These are phyloP conservation scores for Solidago caesia DNA, from an alignment of 129 eudicot species.

Conservation along the genomic window DNA sequence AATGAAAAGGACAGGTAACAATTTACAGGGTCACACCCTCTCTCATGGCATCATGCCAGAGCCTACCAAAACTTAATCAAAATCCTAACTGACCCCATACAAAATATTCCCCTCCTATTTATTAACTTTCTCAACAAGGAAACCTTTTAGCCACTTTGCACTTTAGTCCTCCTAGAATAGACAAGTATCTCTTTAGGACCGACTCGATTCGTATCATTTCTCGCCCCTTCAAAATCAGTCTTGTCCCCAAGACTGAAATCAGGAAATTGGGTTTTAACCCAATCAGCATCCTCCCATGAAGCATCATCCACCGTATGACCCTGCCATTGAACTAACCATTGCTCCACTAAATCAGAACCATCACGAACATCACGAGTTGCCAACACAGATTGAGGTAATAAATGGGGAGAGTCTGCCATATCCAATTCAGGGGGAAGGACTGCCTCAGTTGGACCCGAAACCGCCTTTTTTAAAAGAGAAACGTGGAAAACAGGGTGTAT, in stretches of 20 bases:
- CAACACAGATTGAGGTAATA: not conserved
- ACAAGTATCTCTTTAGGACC: too few species aligned
- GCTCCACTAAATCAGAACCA: not conserved
- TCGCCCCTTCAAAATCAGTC: not conserved
- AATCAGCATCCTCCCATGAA: not conserved
- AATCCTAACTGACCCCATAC: too few species aligned
- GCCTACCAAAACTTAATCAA: too few species aligned
- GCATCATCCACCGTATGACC: not conserved
- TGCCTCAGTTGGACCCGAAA: not conserved
- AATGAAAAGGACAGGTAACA: too few species aligned
- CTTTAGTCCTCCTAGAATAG: too few species aligned
- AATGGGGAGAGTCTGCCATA: too few species aligned
- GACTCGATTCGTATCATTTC: not conserved
- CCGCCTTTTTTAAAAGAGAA: not conserved
- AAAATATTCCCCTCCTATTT: too few species aligned
- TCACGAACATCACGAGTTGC: not conserved
- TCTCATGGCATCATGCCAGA: too few species aligned
- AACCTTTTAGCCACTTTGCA: too few species aligned
- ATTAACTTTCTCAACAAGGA: too few species aligned
- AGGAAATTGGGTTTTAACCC: not conserved
- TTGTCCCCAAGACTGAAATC: not conserved
- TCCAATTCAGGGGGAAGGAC: not conserved
- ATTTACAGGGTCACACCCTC: too few species aligned
- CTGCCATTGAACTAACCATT: not conserved
- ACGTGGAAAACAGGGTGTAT: not conserved